These are phyloP conservation scores for Backusella macrospora DNA, from an alignment of 192 early-diverging fungal genomes.

Conservation along the genomic window DNA sequence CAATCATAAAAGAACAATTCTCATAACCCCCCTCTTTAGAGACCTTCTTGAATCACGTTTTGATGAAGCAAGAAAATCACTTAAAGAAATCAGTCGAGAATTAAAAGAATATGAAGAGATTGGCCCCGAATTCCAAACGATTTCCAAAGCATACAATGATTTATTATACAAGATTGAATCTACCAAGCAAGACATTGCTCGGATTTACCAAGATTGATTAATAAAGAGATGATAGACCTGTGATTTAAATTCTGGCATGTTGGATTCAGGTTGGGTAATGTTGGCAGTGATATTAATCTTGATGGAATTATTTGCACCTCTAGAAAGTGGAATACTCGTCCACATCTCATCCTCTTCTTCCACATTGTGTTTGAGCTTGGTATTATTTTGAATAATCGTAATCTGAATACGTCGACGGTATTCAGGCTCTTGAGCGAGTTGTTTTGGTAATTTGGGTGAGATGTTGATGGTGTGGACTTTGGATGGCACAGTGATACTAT, in stretches of 20 bases:
- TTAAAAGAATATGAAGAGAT: neutral
- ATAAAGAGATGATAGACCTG: conserved; percentile 30
- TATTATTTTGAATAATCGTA: conserved; percentile 17
- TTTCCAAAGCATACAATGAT: neutral
- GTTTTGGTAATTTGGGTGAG: conserved; percentile 10
- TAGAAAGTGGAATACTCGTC: conserved; percentile 8
- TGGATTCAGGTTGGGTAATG: conserved; percentile 14
- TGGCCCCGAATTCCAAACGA: neutral
- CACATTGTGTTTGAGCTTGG: conserved; percentile 7
- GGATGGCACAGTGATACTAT: conserved; percentile 24
- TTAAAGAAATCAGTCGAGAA: neutral
- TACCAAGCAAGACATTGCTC: neutral
- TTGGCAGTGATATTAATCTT: conserved; percentile 26
- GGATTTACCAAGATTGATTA: conserved; percentile 51
- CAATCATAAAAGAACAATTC: too few species aligned
- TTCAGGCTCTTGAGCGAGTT: neutral
- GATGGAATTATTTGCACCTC: conserved; percentile 22
- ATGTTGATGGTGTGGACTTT: conserved; percentile 24
- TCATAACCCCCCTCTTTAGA: neutral
- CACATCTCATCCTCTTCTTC: conserved; percentile 1
- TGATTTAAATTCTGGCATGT: conserved; percentile 13
- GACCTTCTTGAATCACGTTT: neutral
- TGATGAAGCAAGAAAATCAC: neutral
- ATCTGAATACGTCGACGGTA: conserved; percentile 19
- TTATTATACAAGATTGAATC: conserved; percentile 9